Base-by-base conservation (phyloP, 2,329 filamentous ascomycete species). In the Coniella lustricola region DNA sequence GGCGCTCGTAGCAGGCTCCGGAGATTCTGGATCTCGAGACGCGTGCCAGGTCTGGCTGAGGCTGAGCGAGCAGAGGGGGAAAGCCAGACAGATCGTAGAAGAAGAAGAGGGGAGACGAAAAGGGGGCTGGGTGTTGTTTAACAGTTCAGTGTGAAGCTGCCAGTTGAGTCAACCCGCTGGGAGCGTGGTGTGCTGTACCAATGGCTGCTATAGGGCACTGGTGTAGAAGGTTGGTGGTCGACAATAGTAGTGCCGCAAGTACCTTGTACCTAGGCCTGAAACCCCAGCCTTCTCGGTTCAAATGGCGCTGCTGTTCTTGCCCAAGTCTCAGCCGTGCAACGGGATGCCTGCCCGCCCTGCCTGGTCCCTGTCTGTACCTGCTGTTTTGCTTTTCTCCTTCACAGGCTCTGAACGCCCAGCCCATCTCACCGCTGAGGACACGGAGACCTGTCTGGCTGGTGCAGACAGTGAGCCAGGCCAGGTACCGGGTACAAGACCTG, bases 21-120 rank as follows among this genome's bases (percentile, higher is more conserved):
- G 43, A 45, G 34, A 45, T 45, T 45, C 5, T 29, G 25, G 25
- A 37, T 44, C 21, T 42, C 29, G 32, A 25, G 33, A 31, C 31
- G 43, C 40, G 43, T 25, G 29, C 21, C 18, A 45, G 21, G 20
- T n/a, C 34, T 21, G 18, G 34, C 13, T 9, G 4, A 7, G 22
- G 22, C 18, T 16, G 4, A 25, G 16, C 32, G 29, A 13, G 18
- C 32, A 42, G 29, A 9, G 21, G 25, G 18, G n/a, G 36, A 14
- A 31, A 7, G n/a, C 22, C 38, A 31, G 38, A 17, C n/a, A 16
- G n/a, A n/a, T 14, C 29, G 5, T 39, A 21, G 18, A 16, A 14
- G 21, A 22, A 39, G n/a, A 16, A 13, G 33, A 35, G 33, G n/a
- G 14, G 14, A 35, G n/a, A 14, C 33, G 14, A 14, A 13, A 35